Evolutionary conservation across 495 filamentous ascomycete genomes (phyloP), one percentile per base, ranked within the genome.

Genomic region (Daldinia loculata): DNA sequence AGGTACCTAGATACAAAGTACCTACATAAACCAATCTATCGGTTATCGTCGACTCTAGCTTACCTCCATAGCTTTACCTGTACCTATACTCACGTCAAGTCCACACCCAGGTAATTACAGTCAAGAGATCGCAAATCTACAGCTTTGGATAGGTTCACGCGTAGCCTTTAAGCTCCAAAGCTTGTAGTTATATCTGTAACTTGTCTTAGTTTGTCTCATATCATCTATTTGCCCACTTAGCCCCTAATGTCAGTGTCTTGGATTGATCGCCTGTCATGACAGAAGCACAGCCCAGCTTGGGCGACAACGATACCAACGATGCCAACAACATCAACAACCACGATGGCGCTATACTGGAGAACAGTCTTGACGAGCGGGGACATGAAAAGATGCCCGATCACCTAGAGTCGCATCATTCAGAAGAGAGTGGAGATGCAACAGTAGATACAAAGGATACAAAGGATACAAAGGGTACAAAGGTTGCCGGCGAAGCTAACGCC

Each of bases 251-350:
- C 26, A 66, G 7, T 36, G n/a, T 26, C 41, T 51, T 15, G 14
- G 56, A 32, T 69, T 45, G 41, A 66, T 63, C 57, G 64, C 70
- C 69, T 69, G 69, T 71, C 75, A 84, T 84, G 82, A 84, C 82
- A 71, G 80, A 82, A 73, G 77, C 74, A 70, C 74, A 79, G 79
- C 81, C 81, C 72, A 71, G 70, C 38, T 64, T 71, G 74, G 78
- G 81, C 78, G 77, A 81, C 67, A 70, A 63, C 19, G 67, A 63
- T 9, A 43, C 19, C 50, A 51, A 59, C 14, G 78, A 80, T 77
- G 77, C 80, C 64, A 70, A 63, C 27, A 63, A 64, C 12, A 43
- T 15, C 41, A 48, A 53, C 14, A 36, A 15, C 53, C 66, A 63
- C n/a, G 75, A 79, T 56, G 67, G 65, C 17, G 39, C 52, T 36